These are phyloP conservation scores for Penicillium antarcticum DNA, from an alignment of 495 filamentous ascomycete species.

Conservation along the genomic window DNA sequence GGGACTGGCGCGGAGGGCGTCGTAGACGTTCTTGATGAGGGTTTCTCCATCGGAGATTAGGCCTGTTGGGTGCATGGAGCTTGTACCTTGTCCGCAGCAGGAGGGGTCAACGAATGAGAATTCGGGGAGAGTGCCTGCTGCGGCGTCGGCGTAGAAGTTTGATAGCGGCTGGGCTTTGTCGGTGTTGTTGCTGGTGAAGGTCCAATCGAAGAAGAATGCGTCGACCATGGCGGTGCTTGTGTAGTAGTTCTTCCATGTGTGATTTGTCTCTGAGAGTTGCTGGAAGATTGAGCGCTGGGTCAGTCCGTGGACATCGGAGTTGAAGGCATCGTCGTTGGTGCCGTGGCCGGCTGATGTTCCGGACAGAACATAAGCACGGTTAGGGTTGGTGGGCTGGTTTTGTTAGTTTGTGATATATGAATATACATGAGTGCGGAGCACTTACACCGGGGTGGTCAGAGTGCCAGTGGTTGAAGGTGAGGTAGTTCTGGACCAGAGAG, in stretches of 20 bases:
- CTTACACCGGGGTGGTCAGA: conserved; percentile 46
- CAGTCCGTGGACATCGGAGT: conserved; percentile 28
- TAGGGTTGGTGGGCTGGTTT: conserved; percentile 43
- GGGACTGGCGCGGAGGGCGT: conserved; percentile 40
- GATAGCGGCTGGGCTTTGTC: conserved; percentile 29
- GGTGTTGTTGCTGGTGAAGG: conserved; percentile 28
- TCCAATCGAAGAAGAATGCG: conserved; percentile 42
- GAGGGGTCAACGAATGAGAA: conserved; percentile 51
- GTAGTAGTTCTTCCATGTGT: conserved; percentile 51
- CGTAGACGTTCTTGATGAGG: conserved; percentile 50
- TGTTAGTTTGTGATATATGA: conserved; percentile 6
- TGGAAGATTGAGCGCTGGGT: conserved; percentile 47
- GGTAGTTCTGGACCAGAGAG: conserved; percentile 47
- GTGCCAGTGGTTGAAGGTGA: conserved; percentile 52
- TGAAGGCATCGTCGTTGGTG: conserved; percentile 41
- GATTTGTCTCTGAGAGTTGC: conserved; percentile 38
- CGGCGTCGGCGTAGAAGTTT: conserved; percentile 37
- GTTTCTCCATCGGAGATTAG: conserved; percentile 45
- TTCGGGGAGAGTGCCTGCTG: conserved; percentile 37
- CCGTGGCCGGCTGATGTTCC: conserved; percentile 49
- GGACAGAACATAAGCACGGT: conserved; percentile 43
- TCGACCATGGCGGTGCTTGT: conserved; percentile 32
- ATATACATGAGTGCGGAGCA: background rate
- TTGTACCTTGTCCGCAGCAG: conserved; percentile 45
- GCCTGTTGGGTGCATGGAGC: conserved; percentile 47